A percentile compares a stretch with the other conserved stretches of the same genome.
Evolutionary conservation across 2,329 filamentous ascomycete genomes (phyloP).

Genomic region (Zelopaecilomyces penicillatus): DNA sequence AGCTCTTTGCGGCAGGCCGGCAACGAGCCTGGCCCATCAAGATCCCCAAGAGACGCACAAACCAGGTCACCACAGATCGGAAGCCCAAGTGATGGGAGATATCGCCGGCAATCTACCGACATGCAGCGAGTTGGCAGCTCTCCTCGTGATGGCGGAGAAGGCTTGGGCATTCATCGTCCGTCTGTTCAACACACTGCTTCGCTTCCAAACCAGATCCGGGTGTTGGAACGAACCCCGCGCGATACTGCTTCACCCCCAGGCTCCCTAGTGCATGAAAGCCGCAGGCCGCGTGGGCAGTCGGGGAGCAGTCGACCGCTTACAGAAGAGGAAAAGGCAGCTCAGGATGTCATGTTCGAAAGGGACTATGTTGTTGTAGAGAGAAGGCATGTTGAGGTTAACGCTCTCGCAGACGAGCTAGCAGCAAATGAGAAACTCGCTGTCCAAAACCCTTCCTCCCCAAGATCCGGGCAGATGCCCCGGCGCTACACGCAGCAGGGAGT

Average conservation of each 20-base stretch:
- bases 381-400: slow-evolving; percentile 90
- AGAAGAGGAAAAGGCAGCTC: slow-evolving; percentile 64
- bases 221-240: slow-evolving; percentile 15
- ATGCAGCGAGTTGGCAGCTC: slow-evolving; percentile 30
- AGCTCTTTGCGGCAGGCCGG: slow-evolving; percentile 29
- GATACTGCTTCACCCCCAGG: slow-evolving; percentile 17
- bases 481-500: slow-evolving; percentile 71
- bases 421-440: slow-evolving; percentile 60
- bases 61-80: slow-evolving; percentile 35
- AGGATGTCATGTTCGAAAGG: slow-evolving; percentile 82
- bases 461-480: slow-evolving; percentile 58
- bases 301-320: slow-evolving; percentile 27
- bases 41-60: slow-evolving; percentile 34
- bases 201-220: slow-evolving; percentile 35
- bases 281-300: slow-evolving; percentile 19
- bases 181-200: slow-evolving; percentile 39
- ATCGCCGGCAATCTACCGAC: slow-evolving; percentile 20
- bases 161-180: slow-evolving; percentile 44
- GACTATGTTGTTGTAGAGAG: slow-evolving; percentile 97
- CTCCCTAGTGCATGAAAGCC: slow-evolving; percentile 25
- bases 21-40: slow-evolving; percentile 23
- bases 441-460: slow-evolving; percentile 41
- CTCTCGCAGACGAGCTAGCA: slow-evolving; percentile 89
- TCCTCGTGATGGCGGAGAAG: slow-evolving; percentile 39
- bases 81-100: slow-evolving; percentile 32